Conservation (phyloP, 2,329 filamentous ascomycete species). For the Cadophora malorum region DNA sequence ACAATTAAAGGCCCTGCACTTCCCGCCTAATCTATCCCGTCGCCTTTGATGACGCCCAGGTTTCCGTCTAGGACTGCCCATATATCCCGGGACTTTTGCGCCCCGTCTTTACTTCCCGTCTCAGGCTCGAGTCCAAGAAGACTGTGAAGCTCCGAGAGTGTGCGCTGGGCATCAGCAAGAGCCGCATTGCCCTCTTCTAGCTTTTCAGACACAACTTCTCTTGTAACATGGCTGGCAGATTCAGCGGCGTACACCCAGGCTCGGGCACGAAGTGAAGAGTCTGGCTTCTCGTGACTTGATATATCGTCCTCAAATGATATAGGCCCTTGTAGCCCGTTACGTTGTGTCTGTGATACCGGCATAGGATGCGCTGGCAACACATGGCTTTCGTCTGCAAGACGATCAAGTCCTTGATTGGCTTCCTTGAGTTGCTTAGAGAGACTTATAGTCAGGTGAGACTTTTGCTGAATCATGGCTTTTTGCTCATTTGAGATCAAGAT, state of each 20-base stretch:
- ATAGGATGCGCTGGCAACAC: constrained; percentile 60
- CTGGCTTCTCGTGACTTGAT: constrained; percentile 48
- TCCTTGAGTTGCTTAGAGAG: constrained; percentile 60
- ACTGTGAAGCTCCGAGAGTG: constrained; percentile 56
- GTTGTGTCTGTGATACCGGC: constrained; percentile 43
- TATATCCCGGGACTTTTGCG: constrained; percentile 34
- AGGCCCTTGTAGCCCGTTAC: constrained; percentile 42
- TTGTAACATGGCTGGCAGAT: constrained; percentile 62
- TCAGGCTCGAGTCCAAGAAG: constrained; percentile 50
- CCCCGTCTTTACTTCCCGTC: constrained; percentile 8
- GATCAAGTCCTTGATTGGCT: constrained; percentile 56
- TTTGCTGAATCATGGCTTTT: constrained; percentile 63
- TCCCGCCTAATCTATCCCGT: constrained; percentile 21
- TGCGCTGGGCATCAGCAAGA: constrained; percentile 58
- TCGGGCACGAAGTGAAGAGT: constrained; percentile 53
- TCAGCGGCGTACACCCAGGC: constrained; percentile 67
- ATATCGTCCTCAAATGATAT: constrained; percentile 55
- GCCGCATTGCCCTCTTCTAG: constrained; percentile 64
- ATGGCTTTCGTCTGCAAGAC: constrained; percentile 67
- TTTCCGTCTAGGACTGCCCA: constrained; percentile 44
- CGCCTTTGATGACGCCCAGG: constrained; percentile 42
- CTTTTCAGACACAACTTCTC: constrained; percentile 64
- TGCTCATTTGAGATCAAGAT: constrained; percentile 61
- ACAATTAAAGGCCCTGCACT: neutral
- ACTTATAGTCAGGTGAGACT: constrained; percentile 59